These are phyloP conservation scores for Eucalyptus fibrosa DNA, from an alignment of 345 rosid species.

Conservation along the genomic window DNA sequence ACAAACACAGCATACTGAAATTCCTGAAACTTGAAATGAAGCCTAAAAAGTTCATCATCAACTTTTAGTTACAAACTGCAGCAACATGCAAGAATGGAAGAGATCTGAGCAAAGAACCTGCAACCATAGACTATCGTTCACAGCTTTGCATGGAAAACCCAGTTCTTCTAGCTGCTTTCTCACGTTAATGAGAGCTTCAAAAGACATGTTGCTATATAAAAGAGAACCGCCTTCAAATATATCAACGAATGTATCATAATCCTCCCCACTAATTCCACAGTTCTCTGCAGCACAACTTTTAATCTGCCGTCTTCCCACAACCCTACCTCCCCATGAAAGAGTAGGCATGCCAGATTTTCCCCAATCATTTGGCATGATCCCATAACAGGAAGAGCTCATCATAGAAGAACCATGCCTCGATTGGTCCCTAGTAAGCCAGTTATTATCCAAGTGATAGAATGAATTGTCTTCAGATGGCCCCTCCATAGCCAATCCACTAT, in stretches of 20 bases:
- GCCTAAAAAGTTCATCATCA: background rate
- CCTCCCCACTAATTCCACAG: conserved; percentile 58
- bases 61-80: background rate
- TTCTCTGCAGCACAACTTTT: conserved; percentile 42
- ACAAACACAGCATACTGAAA: background rate
- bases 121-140: conserved; percentile 96
- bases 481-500: conserved; percentile 50
- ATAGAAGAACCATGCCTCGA: conserved; percentile 45
- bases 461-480: conserved; percentile 80
- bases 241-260: conserved; percentile 69
- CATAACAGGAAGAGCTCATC: conserved; percentile 43
- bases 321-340: conserved; percentile 97
- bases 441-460: conserved; percentile 41
- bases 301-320: conserved; percentile 67
- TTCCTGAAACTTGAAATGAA: background rate
- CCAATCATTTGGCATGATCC: conserved; percentile 63
- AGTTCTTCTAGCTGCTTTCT: conserved; percentile 93
- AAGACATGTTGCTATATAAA: conserved; percentile 88
- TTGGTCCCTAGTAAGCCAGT: conserved; percentile 59
- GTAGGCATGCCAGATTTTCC: conserved; percentile 63
- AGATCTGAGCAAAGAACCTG: conserved; percentile 44
- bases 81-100: conserved; percentile 1
- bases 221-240: conserved; percentile 94
- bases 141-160: conserved; percentile 94
- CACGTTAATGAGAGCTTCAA: conserved; percentile 81